Evolutionary conservation across 345 rosid species (phyloP), one percentile per base, ranked within the genome.

Genomic region (Anastatica hierochuntica): DNA sequence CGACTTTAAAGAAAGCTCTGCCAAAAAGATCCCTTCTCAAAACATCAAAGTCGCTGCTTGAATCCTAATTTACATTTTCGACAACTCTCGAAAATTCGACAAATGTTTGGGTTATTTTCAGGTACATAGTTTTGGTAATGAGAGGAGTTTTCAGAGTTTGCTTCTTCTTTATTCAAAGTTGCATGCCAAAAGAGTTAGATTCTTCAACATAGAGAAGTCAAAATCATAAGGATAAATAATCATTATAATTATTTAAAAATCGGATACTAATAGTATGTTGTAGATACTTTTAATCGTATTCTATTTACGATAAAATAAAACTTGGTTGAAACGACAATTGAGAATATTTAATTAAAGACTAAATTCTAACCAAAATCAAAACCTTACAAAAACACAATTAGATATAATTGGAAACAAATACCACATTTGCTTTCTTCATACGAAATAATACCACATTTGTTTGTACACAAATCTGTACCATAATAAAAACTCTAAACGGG

Each of bases 1-100:
- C n/a, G 78, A 88, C 30, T 78, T 84, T 56, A 75, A 74, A 66
- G 74, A 62, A 17, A 63, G 42, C 56, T 2, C 54, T 19, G 58
- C 77, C 1, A 41, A 30, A 8, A 60, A 61, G 20, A 38, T 61
- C 64, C 58, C 79, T 8, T 53, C 53, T 11, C 61, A 68, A 43
- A 68, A 40, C 43, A 65, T 54, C 19, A 30, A 51, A 0, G 72
- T 76, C 53, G 67, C 77, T 10, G 82, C 75, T 31, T 82, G 71
- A 79, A 57, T 40, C 8, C 20, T 53, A n/a, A 43, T 21, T 1
- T 15, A 23, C 11, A 23, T 44, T 14, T 38, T 10, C 6, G 34
- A 16, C 6, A 21, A 21, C 2, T 21, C 24, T 21, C 24, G 5
- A 21, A 21, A 21, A 21, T 55, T 35, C 17, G 47, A 31, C 37